Evolutionary conservation across 108 stramenopile genomes (phyloP).

Genomic region (Conticribra guillardii): DNA sequence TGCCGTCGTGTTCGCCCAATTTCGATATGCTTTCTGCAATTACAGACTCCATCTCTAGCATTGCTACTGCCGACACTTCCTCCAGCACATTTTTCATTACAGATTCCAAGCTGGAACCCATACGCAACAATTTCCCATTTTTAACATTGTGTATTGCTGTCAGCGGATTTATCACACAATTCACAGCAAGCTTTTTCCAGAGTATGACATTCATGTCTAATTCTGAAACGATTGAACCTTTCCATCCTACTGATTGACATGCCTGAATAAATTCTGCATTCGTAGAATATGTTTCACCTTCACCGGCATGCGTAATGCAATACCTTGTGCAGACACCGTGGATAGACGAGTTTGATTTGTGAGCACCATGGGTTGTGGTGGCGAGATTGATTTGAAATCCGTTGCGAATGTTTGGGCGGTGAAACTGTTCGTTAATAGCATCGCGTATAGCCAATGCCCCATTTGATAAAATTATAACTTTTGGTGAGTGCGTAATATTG

Average conservation of each 20-base stretch:
- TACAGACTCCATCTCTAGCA: constrained; percentile 21
- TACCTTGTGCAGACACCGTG: constrained; percentile 4
- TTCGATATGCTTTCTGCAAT: background rate
- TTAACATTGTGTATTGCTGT: constrained; percentile 55
- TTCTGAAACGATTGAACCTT: constrained; percentile 5
- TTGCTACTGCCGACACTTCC: constrained; percentile 43
- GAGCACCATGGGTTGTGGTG: constrained; percentile 50
- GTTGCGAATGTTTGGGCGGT: background rate
- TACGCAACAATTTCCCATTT: constrained; percentile 28
- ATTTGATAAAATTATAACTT: constrained; percentile 46
- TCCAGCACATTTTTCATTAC: constrained; percentile 24
- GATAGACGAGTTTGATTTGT: background rate
- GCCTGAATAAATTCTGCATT: constrained; percentile 21
- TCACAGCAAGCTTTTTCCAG: constrained; percentile 79
- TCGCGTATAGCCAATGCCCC: constrained; percentile 51
- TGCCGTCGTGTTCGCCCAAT: background rate
- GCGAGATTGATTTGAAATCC: constrained; percentile 30
- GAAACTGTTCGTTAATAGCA: constrained; percentile 21
- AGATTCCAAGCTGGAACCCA: background rate
- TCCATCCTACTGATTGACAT: constrained; percentile 23
- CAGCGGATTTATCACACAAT: constrained; percentile 80
- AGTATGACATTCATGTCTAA: constrained; percentile 55
- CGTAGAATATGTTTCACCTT: constrained; percentile 33
- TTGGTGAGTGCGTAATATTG: too few species aligned
- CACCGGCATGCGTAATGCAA: constrained; percentile 42